Evolutionary conservation across 2,329 filamentous ascomycete species (phyloP).

Genomic region (Lojkania enalia): DNA sequence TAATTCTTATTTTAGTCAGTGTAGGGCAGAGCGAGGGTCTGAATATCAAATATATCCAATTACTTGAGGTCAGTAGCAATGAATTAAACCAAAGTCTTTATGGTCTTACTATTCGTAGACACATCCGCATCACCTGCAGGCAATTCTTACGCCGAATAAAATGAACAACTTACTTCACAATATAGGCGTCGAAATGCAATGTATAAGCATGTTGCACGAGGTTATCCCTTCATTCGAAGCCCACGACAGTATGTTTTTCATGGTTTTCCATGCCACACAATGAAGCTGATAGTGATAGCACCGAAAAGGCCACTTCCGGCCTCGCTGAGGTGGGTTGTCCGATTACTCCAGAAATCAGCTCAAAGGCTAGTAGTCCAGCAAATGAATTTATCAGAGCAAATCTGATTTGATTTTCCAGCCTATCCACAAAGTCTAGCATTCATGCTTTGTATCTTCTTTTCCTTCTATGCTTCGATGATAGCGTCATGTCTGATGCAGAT

Average conservation of each 20-base stretch:
- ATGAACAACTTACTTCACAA: conserved; percentile 59
- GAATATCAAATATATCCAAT: conserved; percentile 39
- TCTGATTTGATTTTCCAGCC: conserved; percentile 12
- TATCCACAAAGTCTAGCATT: conserved; percentile 23
- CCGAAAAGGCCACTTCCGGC: conserved; percentile 20
- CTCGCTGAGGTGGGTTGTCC: conserved; percentile 26
- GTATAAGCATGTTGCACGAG: conserved; percentile 1
- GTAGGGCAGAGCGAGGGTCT: conserved; percentile 38
- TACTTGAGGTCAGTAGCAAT: conserved; percentile 27
- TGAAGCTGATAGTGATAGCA: conserved; percentile 6
- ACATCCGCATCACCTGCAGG: conserved; percentile 33
- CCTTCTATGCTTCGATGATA: conserved; percentile 37
- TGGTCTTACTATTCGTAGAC: background rate
- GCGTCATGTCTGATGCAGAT: conserved; percentile 26
- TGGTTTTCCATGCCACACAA: background rate
- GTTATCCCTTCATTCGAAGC: conserved; percentile 13
- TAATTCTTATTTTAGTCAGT: conserved; percentile 31
- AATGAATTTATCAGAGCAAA: too few species aligned
- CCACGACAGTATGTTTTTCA: conserved; percentile 9
- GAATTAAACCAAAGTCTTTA: background rate
- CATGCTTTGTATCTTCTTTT: conserved; percentile 32
- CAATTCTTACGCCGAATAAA: conserved; percentile 43
- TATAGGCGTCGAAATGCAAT: conserved; percentile 57
- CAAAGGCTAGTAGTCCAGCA: conserved; percentile 23
- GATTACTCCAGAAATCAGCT: conserved; percentile 30